These are phyloP conservation scores for Lachancea quebecensis DNA, from an alignment of 805 yeast species.

Conservation along the genomic window DNA sequence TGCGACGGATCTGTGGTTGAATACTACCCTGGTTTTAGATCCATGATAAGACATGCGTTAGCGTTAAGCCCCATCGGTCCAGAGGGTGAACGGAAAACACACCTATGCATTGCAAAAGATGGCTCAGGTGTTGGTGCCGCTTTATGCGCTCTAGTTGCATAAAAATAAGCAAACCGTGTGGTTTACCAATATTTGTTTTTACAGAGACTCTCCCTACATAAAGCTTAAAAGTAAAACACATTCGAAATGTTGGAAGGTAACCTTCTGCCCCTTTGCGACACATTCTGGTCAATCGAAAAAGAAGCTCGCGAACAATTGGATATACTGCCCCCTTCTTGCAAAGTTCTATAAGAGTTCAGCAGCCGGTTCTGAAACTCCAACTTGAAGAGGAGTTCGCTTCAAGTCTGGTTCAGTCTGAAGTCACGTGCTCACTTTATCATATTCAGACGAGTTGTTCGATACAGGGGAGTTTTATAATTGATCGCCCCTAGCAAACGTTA, in stretches of 20 bases:
- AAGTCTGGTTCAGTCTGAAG: too few species aligned
- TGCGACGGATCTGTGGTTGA: slow-evolving; percentile 95
- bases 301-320: too few species aligned
- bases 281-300: too few species aligned
- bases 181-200: too few species aligned
- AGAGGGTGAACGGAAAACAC: slow-evolving; percentile 67
- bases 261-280: too few species aligned
- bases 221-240: neutral
- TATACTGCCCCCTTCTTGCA: too few species aligned
- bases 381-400: too few species aligned
- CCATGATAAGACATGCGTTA: slow-evolving; percentile 73
- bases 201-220: neutral
- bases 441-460: too few species aligned
- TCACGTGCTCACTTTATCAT: too few species aligned
- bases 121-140: slow-evolving; percentile 99
- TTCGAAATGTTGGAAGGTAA: too few species aligned
- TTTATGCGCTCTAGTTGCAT: slow-evolving; percentile 55
- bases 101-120: slow-evolving; percentile 79
- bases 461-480: neutral
- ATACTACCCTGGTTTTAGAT: slow-evolving; percentile 84
- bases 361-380: too few species aligned
- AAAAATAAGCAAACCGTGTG: neutral
- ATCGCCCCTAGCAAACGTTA: neutral
- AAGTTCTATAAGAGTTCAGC: too few species aligned
- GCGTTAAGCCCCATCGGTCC: slow-evolving; percentile 62